Conservation (phyloP, 2,329 filamentous ascomycete genomes). For the Aquanectria penicillioides region DNA sequence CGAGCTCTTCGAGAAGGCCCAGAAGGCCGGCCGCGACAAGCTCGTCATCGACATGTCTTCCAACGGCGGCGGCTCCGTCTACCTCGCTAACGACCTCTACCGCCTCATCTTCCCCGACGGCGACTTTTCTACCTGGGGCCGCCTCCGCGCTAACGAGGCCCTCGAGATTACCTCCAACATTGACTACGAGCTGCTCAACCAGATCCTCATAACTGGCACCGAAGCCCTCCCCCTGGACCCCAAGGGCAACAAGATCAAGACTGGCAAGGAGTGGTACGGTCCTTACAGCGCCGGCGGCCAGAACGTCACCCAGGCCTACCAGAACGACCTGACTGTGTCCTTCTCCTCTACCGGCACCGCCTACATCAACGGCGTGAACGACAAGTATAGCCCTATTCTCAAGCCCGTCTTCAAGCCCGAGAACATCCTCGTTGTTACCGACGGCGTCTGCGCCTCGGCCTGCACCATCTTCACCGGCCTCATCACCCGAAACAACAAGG, state of each 20-base stretch:
- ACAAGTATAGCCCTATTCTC: conserved; percentile 21
- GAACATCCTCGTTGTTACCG: conserved; percentile 37
- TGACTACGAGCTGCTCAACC: conserved; percentile 29
- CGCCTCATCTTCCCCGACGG: conserved; percentile 35
- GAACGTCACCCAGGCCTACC: conserved; percentile 36
- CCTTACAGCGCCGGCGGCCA: conserved; percentile 32
- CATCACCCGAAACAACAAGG: conserved; percentile 46
- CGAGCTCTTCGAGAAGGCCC: conserved; percentile 31
- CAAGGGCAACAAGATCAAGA: conserved; percentile 23
- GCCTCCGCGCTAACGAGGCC: conserved; percentile 35
- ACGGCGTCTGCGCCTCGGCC: conserved; percentile 38
- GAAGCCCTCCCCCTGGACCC: conserved; percentile 26
- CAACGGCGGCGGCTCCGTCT: conserved; percentile 36
- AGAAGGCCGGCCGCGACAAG: conserved; percentile 34
- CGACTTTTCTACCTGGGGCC: conserved; percentile 28
- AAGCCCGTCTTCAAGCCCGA: conserved; percentile 37
- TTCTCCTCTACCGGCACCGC: conserved; percentile 20
- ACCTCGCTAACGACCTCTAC: conserved; percentile 33
- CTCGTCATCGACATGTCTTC: conserved; percentile 39
- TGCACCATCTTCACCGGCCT: conserved; percentile 41
- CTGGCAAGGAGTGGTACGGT: conserved; percentile 36
- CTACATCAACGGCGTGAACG: conserved; percentile 35
- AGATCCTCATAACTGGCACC: conserved; percentile 19
- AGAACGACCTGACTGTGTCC: conserved; percentile 23
- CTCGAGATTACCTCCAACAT: conserved; percentile 30